phyloP scores from a whole-genome alignment of 2,329 filamentous ascomycete species.

The Aspergillus latus region DNA sequence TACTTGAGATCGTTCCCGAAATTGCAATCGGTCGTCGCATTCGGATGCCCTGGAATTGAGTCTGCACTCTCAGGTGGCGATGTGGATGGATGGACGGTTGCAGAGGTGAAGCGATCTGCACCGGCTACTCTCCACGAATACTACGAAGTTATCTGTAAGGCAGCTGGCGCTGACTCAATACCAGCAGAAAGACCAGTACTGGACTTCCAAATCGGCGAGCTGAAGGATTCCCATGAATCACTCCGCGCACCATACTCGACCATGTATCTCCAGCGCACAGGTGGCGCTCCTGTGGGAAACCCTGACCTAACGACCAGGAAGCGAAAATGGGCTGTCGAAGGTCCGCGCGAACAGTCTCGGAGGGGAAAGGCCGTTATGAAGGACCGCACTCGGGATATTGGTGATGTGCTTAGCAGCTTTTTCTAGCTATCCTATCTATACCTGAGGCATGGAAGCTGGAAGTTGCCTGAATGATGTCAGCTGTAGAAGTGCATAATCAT shows the following conservation, averaged over 20 bases:
- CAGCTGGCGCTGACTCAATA: neutral
- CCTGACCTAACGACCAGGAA: constrained; percentile 13
- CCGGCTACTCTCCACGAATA: constrained; percentile 18
- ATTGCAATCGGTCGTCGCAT: constrained; percentile 36
- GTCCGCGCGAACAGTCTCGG: neutral
- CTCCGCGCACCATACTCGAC: neutral
- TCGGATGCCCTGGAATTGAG: constrained; percentile 32
- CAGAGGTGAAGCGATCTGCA: constrained; percentile 1
- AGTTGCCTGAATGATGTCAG: constrained; percentile 5
- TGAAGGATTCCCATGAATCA: neutral
- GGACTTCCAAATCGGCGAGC: constrained; percentile 27
- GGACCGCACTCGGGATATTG: constrained; percentile 27
- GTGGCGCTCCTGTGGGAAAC: neutral
- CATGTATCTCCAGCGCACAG: constrained; percentile 17
- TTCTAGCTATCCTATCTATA: constrained; percentile 9
- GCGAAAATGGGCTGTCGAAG: constrained; percentile 1
- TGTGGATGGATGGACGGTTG: constrained; percentile 31
- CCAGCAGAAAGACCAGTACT: constrained; percentile 23
- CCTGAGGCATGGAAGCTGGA: neutral
- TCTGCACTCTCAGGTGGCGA: constrained; percentile 20
- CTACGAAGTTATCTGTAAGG: constrained; percentile 16
- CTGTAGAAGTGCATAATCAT: neutral
- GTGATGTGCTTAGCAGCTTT: constrained; percentile 34
- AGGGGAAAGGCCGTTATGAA: constrained; percentile 27
- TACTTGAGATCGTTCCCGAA: constrained; percentile 38